A percentile compares a stretch with the other conserved stretches of the same genome.
Conservation (phyloP, 78 protist species). For the Pelomyxa schiedti region DNA sequence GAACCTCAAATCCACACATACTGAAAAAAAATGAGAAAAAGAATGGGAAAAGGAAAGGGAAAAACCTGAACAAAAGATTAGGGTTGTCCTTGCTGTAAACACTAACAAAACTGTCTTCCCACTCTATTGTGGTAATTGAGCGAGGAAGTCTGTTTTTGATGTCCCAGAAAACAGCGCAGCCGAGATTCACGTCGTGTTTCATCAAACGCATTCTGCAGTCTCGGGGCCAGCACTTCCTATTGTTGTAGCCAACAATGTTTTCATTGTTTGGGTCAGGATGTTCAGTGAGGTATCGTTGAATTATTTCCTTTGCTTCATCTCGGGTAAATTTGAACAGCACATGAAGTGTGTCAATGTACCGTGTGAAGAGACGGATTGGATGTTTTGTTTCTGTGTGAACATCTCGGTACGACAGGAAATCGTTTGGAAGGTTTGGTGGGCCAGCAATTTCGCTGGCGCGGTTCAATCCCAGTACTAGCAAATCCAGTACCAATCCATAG, state of each 20-base stretch:
- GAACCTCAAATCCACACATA: slow-evolving; percentile 21
- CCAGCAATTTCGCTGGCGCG: slow-evolving; percentile 98
- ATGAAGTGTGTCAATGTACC: slow-evolving; percentile 90
- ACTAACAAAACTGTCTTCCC: slow-evolving; percentile 83
- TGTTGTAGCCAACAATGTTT: slow-evolving; percentile 96
- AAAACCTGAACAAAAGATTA: slow-evolving; percentile 93
- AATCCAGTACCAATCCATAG: slow-evolving; percentile 92
- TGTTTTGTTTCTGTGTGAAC: slow-evolving; percentile 77
- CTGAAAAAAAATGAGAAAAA: too few relatives aligned
- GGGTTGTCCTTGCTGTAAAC: slow-evolving; percentile 98
- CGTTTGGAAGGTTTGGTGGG: slow-evolving; percentile 88
- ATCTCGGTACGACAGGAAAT: slow-evolving; percentile 63
- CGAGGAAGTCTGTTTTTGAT: slow-evolving; percentile 94
- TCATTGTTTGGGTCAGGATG: slow-evolving; percentile 99
- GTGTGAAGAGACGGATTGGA: slow-evolving; percentile 93
- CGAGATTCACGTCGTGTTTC: slow-evolving; percentile 98
- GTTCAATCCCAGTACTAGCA: slow-evolving; percentile 89
- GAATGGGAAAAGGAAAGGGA: too few relatives aligned
- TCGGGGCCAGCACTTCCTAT: slow-evolving; percentile 99
- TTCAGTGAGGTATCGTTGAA: slow-evolving; percentile 95
- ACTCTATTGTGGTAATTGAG: slow-evolving; percentile 84
- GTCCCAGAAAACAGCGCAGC: slow-evolving; percentile 98
- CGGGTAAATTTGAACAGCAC: slow-evolving; percentile 76
- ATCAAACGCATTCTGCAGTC: slow-evolving; percentile 98
- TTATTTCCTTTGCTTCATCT: slow-evolving; percentile 92